A percentile compares a stretch with the other conserved stretches of the same genome.
These are phyloP conservation scores for Hysterium pulicare DNA, from an alignment of 2,329 filamentous ascomycete species.

Conservation along the genomic window DNA sequence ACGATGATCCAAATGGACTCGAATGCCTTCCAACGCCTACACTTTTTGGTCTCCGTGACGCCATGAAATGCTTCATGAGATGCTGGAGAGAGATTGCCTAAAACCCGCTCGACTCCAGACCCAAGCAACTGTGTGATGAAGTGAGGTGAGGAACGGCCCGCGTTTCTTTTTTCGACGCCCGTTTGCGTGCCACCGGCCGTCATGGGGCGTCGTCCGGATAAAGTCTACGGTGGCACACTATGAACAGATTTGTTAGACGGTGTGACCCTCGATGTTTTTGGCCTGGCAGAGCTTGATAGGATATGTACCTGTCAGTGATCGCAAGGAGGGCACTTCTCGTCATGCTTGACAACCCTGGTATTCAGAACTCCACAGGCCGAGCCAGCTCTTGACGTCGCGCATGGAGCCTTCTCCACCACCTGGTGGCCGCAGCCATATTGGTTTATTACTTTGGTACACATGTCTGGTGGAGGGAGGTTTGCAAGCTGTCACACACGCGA, in stretches of 20 bases:
- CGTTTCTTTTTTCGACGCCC: slow-evolving; percentile 22
- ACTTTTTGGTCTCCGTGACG: slow-evolving; percentile 39
- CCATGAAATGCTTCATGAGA: slow-evolving; percentile 39
- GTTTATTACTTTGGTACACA: slow-evolving; percentile 49
- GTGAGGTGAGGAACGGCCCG: slow-evolving; percentile 20
- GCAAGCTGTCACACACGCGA: neutral
- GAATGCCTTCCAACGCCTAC: slow-evolving; percentile 38
- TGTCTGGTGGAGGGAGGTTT: slow-evolving; percentile 21
- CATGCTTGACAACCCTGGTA: slow-evolving; percentile 45
- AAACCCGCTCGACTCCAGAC: slow-evolving; percentile 19
- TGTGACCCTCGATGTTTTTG: slow-evolving; percentile 16
- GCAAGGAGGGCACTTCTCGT: slow-evolving; percentile 47
- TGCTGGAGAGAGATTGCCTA: slow-evolving; percentile 15
- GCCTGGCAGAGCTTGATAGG: slow-evolving; percentile 5
- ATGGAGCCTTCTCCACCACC: slow-evolving; percentile 42
- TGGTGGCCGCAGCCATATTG: slow-evolving; percentile 47
- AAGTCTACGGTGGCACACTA: slow-evolving; percentile 28
- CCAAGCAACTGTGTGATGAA: slow-evolving; percentile 19
- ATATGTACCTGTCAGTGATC: slow-evolving; percentile 41
- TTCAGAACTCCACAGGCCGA: slow-evolving; percentile 41
- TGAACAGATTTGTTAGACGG: slow-evolving; percentile 23
- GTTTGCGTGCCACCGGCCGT: slow-evolving; percentile 29
- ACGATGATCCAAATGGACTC: slow-evolving; percentile 25
- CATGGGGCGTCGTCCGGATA: slow-evolving; percentile 32
- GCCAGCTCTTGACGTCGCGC: slow-evolving; percentile 45